Evolutionary conservation across 768 basidiomycete genomes (phyloP).

Genomic region (Asterophora lycoperdoides): DNA sequence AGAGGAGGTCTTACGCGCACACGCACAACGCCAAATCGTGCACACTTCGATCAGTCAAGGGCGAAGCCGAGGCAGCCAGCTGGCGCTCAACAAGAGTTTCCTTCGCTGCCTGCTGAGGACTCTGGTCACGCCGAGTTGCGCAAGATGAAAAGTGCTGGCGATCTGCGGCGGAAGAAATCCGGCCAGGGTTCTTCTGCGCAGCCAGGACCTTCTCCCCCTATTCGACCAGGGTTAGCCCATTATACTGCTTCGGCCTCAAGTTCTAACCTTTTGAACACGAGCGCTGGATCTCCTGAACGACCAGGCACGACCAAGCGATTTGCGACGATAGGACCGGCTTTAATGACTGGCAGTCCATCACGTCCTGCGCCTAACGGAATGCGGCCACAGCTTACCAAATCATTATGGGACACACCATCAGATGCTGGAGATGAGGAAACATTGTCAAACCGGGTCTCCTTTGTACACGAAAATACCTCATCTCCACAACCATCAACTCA

Average conservation of each 20-base stretch:
- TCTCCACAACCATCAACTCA: constrained; percentile 15
- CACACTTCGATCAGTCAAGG: constrained; percentile 44
- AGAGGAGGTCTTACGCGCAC: constrained; percentile 58
- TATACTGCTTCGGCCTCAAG: constrained; percentile 65
- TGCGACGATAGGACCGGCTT: constrained; percentile 64
- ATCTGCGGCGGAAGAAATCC: constrained; percentile 51
- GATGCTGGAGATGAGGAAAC: constrained; percentile 21
- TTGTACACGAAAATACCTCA: constrained; percentile 8
- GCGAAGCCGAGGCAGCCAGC: constrained; percentile 26
- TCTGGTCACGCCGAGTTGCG: constrained; percentile 52
- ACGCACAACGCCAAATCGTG: constrained; percentile 69
- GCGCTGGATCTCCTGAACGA: constrained; percentile 31
- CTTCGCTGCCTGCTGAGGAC: constrained; percentile 32
- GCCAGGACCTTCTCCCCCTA: constrained; percentile 20
- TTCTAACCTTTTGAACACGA: constrained; percentile 53
- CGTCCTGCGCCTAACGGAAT: constrained; percentile 34
- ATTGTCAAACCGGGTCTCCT: constrained; percentile 16
- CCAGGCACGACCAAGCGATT: constrained; percentile 50
- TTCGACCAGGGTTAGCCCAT: constrained; percentile 40
- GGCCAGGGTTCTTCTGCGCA: constrained; percentile 26
- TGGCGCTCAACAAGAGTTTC: constrained; percentile 18
- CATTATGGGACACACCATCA: constrained; percentile 49
- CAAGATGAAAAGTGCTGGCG: constrained; percentile 86
- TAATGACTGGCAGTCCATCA: constrained; percentile 30
- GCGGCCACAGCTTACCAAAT: constrained; percentile 40